Percentiles rank a stretch among this genome's conserved stretches.
Evolutionary conservation across 768 basidiomycete species (phyloP).

Genomic region (Pholiota molesta): DNA sequence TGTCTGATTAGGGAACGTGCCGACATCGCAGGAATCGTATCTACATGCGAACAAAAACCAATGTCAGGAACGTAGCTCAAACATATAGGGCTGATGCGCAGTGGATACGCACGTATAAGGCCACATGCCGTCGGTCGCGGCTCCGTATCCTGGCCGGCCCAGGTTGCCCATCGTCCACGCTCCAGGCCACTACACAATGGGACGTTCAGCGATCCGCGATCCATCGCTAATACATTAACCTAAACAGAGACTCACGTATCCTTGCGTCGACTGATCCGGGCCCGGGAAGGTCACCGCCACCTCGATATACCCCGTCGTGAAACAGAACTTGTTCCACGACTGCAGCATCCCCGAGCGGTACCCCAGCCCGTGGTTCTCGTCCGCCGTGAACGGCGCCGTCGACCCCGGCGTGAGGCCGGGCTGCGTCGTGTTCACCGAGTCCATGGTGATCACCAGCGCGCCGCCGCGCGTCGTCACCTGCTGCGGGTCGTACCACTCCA

Average conservation of each 20-base stretch:
- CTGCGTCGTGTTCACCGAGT: conserved; percentile 37
- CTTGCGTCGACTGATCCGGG: conserved; percentile 50
- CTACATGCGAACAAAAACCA: conserved; percentile 28
- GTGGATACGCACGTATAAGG: conserved; percentile 65
- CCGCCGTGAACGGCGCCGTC: conserved; percentile 48
- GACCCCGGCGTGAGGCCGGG: conserved; percentile 29
- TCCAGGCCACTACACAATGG: conserved; percentile 70
- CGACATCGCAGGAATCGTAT: conserved; percentile 72
- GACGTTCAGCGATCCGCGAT: not conserved
- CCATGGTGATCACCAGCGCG: conserved; percentile 70
- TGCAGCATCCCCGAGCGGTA: conserved; percentile 83
- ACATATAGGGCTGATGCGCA: too few species aligned
- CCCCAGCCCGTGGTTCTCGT: conserved; percentile 56
- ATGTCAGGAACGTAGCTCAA: not conserved
- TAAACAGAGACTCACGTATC: conserved; percentile 42
- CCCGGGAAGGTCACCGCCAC: conserved; percentile 63
- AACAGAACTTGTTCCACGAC: conserved; percentile 92
- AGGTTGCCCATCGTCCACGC: conserved; percentile 92
- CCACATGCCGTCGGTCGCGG: conserved; percentile 82
- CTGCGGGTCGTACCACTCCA: conserved; percentile 77
- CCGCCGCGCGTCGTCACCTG: conserved; percentile 72
- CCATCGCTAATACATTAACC: not conserved
- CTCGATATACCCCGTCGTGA: conserved; percentile 81
- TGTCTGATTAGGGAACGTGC: conserved; percentile 79
- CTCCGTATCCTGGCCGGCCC: conserved; percentile 78